A percentile compares a stretch with the other conserved stretches of the same genome.
phyloP scores from a whole-genome alignment of 2,329 filamentous ascomycete genomes.

The Ophiocordyceps camponoti-saundersi region DNA sequence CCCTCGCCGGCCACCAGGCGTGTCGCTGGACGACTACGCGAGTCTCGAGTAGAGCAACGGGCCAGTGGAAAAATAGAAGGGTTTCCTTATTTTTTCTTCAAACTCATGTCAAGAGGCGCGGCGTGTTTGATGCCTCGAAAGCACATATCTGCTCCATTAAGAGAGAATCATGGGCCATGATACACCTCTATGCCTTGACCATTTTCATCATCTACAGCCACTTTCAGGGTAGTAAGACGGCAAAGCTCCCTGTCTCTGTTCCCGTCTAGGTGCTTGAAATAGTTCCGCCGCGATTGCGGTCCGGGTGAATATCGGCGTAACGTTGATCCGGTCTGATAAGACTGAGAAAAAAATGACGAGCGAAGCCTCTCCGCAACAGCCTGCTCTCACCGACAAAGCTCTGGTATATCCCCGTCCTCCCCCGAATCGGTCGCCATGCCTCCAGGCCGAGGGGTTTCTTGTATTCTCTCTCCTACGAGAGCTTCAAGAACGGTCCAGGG shows the following conservation, averaged over 20 bases:
- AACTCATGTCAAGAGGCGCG: not conserved
- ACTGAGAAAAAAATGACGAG: not conserved
- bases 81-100: not conserved
- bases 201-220: not conserved
- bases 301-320: not conserved
- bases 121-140: not conserved
- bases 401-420: slow-evolving; percentile 1
- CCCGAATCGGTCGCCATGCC: slow-evolving; percentile 19
- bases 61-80: not conserved
- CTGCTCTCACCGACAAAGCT: not conserved
- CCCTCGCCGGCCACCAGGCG: slow-evolving; percentile 32
- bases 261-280: not conserved
- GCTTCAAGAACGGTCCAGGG: slow-evolving; percentile 12
- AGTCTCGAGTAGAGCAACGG: slow-evolving; percentile 40
- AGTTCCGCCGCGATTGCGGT: not conserved
- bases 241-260: not conserved
- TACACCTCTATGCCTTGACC: not conserved
- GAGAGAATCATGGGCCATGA: no score
- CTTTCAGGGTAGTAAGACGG: not conserved
- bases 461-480: slow-evolving; percentile 17
- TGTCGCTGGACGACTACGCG: slow-evolving; percentile 47
- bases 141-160: no score
- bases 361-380: slow-evolving; percentile 12
- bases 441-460: slow-evolving; percentile 26
- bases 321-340: not conserved